Evolutionary conservation across 2,329 filamentous ascomycete genomes (phyloP).

Genomic region (Lecanosticta acicola): DNA sequence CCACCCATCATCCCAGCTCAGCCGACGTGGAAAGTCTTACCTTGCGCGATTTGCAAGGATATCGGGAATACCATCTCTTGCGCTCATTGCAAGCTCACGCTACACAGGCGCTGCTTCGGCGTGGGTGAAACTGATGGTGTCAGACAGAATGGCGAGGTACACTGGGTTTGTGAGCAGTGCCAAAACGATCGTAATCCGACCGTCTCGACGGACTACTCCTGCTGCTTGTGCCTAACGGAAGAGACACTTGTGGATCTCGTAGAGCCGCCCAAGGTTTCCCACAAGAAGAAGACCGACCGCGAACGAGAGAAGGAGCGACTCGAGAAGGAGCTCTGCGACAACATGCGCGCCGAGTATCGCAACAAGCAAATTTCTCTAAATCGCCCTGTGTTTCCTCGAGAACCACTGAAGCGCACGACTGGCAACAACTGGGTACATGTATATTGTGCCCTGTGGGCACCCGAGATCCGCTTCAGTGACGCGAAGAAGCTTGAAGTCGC

Average conservation of each 20-base stretch:
- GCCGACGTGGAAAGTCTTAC: conserved; percentile 70
- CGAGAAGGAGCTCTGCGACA: conserved; percentile 77
- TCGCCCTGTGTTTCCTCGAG: conserved; percentile 75
- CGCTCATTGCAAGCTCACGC: conserved; percentile 80
- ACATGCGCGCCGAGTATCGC: conserved; percentile 73
- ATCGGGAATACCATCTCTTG: conserved; percentile 71
- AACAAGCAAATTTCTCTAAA: conserved; percentile 78
- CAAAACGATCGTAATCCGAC: conserved; percentile 86
- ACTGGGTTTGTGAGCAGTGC: conserved; percentile 97
- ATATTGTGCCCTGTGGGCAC: conserved; percentile 82
- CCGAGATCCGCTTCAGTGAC: conserved; percentile 88
- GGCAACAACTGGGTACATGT: conserved; percentile 99
- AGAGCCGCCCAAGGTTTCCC: conserved; percentile 69
- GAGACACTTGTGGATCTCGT: conserved; percentile 77
- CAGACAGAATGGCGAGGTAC: conserved; percentile 44
- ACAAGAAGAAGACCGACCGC: conserved; percentile 87
- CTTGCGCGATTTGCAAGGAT: conserved; percentile 78
- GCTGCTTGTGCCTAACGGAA: conserved; percentile 81
- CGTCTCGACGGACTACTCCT: conserved; percentile 91
- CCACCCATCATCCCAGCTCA: conserved; percentile 66
- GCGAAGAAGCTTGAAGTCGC: conserved; percentile 75
- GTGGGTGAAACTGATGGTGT: conserved; percentile 59
- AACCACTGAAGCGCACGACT: conserved; percentile 85
- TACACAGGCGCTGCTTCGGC: conserved; percentile 92
- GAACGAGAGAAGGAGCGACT: conserved; percentile 81